Conservation (phyloP, 208 protist genomes). For the Trypanosoma mega region DNA sequence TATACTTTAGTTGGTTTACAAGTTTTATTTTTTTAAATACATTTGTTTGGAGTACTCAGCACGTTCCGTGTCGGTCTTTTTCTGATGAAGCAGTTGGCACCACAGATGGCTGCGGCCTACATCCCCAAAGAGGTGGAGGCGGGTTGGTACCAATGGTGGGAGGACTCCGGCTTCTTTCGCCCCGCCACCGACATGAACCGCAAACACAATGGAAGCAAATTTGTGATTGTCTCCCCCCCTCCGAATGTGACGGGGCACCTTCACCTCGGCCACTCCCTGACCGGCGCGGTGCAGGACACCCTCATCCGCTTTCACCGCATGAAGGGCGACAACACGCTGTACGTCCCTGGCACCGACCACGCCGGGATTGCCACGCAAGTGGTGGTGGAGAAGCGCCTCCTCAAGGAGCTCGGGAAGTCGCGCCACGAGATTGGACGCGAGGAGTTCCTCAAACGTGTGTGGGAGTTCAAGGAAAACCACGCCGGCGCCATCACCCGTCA, state of each 20-base stretch:
- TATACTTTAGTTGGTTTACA: too few species aligned
- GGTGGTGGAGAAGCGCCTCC: constrained; percentile 98
- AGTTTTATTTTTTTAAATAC: too few species aligned
- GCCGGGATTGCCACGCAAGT: constrained; percentile 99
- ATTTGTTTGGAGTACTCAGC: too few species aligned
- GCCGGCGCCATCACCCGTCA: constrained; percentile 95
- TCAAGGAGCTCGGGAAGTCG: constrained; percentile 78
- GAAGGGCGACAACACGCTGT: constrained; percentile 97
- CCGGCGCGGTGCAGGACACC: constrained; percentile 94
- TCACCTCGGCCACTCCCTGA: constrained; percentile 99
- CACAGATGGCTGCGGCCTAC: constrained; percentile 92
- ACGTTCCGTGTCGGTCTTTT: constrained; percentile 59
- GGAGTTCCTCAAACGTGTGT: constrained; percentile 96
- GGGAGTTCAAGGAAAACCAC: constrained; percentile 98
- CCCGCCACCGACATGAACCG: constrained; percentile 76
- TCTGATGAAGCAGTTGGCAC: constrained; percentile 76
- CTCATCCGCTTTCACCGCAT: constrained; percentile 96
- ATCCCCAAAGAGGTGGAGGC: constrained; percentile 94
- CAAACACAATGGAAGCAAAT: constrained; percentile 73
- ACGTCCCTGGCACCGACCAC: constrained; percentile 99
- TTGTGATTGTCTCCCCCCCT: constrained; percentile 98
- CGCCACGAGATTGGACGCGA: constrained; percentile 98
- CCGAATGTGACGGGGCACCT: constrained; percentile 99
- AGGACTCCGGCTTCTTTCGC: constrained; percentile 95
- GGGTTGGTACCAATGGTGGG: constrained; percentile 98